These are phyloP conservation scores for Aspergillus ochraceoroseus DNA, from an alignment of 2,329 filamentous ascomycete genomes.

Conservation along the genomic window DNA sequence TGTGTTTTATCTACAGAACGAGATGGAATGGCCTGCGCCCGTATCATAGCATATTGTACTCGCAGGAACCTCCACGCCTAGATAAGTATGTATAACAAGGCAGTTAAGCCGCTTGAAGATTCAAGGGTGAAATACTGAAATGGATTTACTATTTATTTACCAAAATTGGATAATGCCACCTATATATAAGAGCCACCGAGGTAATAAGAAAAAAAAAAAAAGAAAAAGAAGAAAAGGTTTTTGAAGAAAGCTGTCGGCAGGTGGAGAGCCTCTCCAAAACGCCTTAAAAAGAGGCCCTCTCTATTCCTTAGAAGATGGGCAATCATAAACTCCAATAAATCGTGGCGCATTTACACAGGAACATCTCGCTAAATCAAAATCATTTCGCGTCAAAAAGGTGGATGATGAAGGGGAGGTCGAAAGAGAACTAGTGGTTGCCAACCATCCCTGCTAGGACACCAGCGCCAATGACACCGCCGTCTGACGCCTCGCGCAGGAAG, in stretches of 20 bases:
- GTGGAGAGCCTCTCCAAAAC: slow-evolving; percentile 3
- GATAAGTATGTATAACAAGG: no score
- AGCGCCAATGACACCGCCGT: slow-evolving; percentile 55
- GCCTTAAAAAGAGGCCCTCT: slow-evolving; percentile 2
- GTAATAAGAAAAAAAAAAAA: not conserved
- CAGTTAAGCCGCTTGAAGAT: no score
- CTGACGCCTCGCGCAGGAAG: slow-evolving; percentile 49
- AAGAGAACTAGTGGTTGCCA: slow-evolving; percentile 18
- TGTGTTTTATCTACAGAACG: no score
- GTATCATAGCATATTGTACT: no score
- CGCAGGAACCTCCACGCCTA: no score
- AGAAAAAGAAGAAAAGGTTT: no score
- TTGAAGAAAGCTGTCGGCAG: not conserved
- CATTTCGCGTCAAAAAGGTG: slow-evolving; percentile 13
- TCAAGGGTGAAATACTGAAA: no score
- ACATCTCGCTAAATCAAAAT: slow-evolving; percentile 1
- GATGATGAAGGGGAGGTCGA: not conserved
- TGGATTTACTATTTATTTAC: slow-evolving; percentile 1
- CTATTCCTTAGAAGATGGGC: slow-evolving; percentile 1
- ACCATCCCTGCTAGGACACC: slow-evolving; percentile 51
- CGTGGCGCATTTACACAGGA: not conserved
- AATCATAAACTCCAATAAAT: slow-evolving; percentile 3
- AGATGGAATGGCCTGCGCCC: no score
- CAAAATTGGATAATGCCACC: slow-evolving; percentile 2
- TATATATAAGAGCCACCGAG: not conserved